These are phyloP conservation scores for Torrubiellomyces zombiae DNA, from an alignment of 2,329 filamentous ascomycete species.

Conservation along the genomic window DNA sequence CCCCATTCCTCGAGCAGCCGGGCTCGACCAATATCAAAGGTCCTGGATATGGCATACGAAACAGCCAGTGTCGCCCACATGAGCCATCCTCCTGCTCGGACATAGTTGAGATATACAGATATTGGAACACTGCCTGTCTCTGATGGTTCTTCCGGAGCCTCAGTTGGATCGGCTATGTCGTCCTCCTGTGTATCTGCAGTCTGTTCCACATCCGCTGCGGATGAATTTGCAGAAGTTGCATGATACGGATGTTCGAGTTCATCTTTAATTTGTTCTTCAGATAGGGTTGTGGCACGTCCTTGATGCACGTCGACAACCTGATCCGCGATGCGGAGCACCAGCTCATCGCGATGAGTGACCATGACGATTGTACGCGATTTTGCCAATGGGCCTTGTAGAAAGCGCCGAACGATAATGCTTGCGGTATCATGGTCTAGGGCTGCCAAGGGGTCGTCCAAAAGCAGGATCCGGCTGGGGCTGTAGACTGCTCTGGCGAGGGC, in stretches of 20 bases:
- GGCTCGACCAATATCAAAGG: conserved; percentile 47
- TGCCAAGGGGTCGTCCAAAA: conserved; percentile 47
- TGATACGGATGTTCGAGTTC: conserved; percentile 22
- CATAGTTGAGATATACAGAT: conserved; percentile 69
- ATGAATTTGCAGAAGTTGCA: conserved; percentile 6
- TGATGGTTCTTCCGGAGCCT: conserved; percentile 16
- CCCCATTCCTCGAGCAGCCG: conserved; percentile 85
- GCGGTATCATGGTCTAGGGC: conserved; percentile 47
- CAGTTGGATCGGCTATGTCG: conserved; percentile 6
- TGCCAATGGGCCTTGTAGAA: conserved; percentile 40
- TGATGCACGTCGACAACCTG: conserved; percentile 56
- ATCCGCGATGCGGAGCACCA: conserved; percentile 56
- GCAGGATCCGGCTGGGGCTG: conserved; percentile 35
- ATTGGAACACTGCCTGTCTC: conserved; percentile 55
- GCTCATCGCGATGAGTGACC: conserved; percentile 64
- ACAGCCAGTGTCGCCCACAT: conserved; percentile 55
- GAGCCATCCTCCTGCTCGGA: conserved; percentile 59
- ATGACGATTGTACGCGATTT: conserved; percentile 56
- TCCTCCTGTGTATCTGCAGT: conserved; percentile 17
- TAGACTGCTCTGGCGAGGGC: conserved; percentile 47
- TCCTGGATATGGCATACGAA: conserved; percentile 45
- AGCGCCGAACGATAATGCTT: conserved; percentile 42
- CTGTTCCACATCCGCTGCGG: conserved; percentile 8
- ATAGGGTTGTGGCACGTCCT: conserved; percentile 36
- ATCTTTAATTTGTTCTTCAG: conserved; percentile 24